Base-by-base conservation (phyloP, 257 asterid species). In the Nicotiana paniculata region DNA sequence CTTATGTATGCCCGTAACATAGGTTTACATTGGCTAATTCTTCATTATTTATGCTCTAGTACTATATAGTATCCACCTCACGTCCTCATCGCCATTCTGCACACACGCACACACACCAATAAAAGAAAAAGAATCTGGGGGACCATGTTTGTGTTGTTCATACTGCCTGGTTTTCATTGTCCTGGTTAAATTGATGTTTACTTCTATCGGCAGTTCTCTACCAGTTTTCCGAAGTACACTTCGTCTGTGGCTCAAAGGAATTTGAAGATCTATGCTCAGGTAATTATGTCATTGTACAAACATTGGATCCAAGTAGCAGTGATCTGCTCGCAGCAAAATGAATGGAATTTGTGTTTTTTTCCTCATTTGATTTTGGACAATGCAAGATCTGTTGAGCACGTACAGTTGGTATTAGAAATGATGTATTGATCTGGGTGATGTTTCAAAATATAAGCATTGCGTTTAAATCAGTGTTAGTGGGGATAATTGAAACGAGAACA, bases 181-280 rank as follows among this genome's bases (percentile, higher is more conserved):
- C 65, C 53, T 48, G 62, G 65, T n/a, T 11, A 54, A 43, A 65
- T 46, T 33, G 55, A 37, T 16, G 59, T 43, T 79, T 81, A 55
- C 66, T 81, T 75, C 59, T 81, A 69, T 43, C 88, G 87, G 87
- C 98, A 96, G 98, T 93, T 94, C 84, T 86, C 98, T 28, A 86
- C 92, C 84, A 85, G 88, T 84, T 90, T 96, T 79, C 97, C 97
- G 1, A 96, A 96, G 90, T 96, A 96, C 88, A 83, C 97, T 65
- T 91, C 98, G 82, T 90, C 97, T 24, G 93, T 93, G 72, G 97
- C 97, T 87, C 98, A 93, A 89, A 93, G 99, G 89, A 94, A 91
- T 86, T 86, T 96, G 28, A 96, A 93, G 86, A 96, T 80, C 87
- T 88, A 88, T 82, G 85, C 92, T 77, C 97, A 92, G 99, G 99